Base-by-base conservation (phyloP, 163 green algal species). In the Scenedesmus sp. region DNA sequence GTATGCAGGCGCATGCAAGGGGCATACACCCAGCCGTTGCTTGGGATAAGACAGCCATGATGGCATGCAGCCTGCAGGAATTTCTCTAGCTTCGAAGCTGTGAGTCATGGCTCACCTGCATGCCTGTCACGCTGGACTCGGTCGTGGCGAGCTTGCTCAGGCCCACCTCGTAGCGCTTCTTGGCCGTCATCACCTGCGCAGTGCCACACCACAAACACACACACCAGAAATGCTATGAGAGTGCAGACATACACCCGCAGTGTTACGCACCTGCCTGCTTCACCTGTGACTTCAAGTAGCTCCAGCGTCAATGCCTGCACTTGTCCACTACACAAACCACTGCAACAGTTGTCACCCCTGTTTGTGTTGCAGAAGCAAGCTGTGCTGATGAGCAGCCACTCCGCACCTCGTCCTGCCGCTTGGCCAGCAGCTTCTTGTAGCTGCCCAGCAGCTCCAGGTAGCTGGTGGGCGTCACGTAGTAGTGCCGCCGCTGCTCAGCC, bases 391-490 rank as follows among this genome's bases (percentile, higher is more conserved):
- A 26, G 51, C 51, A 61, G 51, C 70, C 79, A 20, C 33, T 4
- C 51, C 37, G 37, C 81, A 95, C 92, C 90, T 88, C 93, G 81
- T 98, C 95, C 56, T 96, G 91, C 42, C 91, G 85, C 35, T 86
- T 89, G 12, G 46, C 56, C 35, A 94, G 81, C 42, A 94, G 85
- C 79, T 85, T 94, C 85, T 94, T 96, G 94, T 96, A 97, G 91
- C 81, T 93, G 37, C 93, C 83, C 61, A 97, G 92, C 51, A 97
- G 94, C 92, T 97, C 96, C 61, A 97, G 93, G 92, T 97, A 97
- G 44, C 89, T 95, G 43, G 96, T 97, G 61, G 96, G 96, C 3
- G 96, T 97, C 56, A 97, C 94, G 90, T 97, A 97, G 92, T 95
- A 96, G 90, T 97, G 93, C 44, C 96, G 93, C 43, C 93, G 92